phyloP scores from a whole-genome alignment of 805 yeast genomes.

The Candida parachauliodes region DNA sequence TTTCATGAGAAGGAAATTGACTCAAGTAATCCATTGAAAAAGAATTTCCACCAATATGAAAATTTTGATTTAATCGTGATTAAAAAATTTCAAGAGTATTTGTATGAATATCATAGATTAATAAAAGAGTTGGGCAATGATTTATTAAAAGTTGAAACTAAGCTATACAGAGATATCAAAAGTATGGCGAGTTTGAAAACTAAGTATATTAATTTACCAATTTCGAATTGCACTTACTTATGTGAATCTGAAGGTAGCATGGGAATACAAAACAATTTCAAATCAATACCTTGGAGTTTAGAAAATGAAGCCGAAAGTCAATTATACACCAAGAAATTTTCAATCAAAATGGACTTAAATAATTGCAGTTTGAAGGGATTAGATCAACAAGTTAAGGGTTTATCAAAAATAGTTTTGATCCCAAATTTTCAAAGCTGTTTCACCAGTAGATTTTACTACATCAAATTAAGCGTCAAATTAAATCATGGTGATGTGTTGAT shows the following conservation, averaged over 20 bases:
- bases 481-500: conserved; percentile 26
- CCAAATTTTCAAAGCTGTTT: conserved; percentile 39
- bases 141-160: conserved; percentile 30
- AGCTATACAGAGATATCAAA: conserved; percentile 33
- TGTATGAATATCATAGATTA: conserved; percentile 22
- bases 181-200: conserved; percentile 30
- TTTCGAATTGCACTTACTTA: conserved; percentile 17
- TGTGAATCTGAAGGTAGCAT: conserved; percentile 10
- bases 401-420: conserved; percentile 32
- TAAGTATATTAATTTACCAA: conserved; percentile 29
- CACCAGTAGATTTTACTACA: conserved; percentile 33
- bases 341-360: conserved; percentile 24
- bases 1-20: conserved; percentile 32
- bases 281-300: conserved; percentile 28
- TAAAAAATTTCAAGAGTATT: conserved; percentile 25
- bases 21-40: conserved; percentile 11
- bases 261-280: conserved; percentile 21
- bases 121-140: conserved; percentile 35
- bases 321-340: conserved; percentile 26
- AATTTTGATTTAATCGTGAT: conserved; percentile 33
- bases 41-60: conserved; percentile 15
- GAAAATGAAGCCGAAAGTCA: conserved; percentile 8
- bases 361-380: conserved; percentile 28
- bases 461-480: conserved; percentile 28
- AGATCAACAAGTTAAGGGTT: conserved; percentile 15